A percentile compares a stretch with the other conserved stretches of the same genome.
These are phyloP conservation scores for Pseudocercospora fijiensis DNA, from an alignment of 2,329 filamentous ascomycete species.

Conservation along the genomic window DNA sequence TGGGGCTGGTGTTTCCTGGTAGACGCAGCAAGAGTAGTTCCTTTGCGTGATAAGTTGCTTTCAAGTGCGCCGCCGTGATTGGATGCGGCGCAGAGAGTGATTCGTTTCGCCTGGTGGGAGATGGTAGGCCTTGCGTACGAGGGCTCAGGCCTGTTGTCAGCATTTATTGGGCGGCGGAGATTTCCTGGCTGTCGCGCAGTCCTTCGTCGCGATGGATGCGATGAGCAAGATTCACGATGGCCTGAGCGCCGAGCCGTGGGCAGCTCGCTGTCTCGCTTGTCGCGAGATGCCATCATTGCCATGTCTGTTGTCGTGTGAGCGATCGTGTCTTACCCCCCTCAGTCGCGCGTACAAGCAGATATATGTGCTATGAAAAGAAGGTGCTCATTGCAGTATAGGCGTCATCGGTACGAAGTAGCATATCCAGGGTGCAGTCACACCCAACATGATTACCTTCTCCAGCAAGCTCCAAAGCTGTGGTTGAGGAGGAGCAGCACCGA, in stretches of 20 bases:
- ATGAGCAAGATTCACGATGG: neutral
- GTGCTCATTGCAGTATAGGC: neutral
- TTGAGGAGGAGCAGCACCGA: neutral
- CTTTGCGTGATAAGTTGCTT: neutral
- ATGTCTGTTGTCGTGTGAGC: no score
- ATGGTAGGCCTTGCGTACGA: neutral
- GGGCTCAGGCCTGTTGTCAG: neutral
- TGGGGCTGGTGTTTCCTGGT: neutral
- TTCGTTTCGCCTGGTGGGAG: neutral
- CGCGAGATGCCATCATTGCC: no score
- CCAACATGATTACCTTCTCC: neutral
- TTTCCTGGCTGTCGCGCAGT: neutral
- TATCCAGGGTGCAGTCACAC: neutral
- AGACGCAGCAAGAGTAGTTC: neutral
- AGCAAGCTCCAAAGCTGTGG: neutral
- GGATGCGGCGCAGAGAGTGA: neutral
- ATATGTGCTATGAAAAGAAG: neutral
- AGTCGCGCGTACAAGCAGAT: neutral
- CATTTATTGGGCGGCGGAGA: neutral
- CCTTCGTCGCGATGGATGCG: neutral
- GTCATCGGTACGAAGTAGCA: neutral
- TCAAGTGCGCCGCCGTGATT: neutral
- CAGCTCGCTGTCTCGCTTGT: neutral
- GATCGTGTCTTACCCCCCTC: no score
- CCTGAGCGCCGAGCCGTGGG: no score